Evolutionary conservation across 352 stramenopile species (phyloP).

Genomic region (Phytopythium oedochilum): DNA sequence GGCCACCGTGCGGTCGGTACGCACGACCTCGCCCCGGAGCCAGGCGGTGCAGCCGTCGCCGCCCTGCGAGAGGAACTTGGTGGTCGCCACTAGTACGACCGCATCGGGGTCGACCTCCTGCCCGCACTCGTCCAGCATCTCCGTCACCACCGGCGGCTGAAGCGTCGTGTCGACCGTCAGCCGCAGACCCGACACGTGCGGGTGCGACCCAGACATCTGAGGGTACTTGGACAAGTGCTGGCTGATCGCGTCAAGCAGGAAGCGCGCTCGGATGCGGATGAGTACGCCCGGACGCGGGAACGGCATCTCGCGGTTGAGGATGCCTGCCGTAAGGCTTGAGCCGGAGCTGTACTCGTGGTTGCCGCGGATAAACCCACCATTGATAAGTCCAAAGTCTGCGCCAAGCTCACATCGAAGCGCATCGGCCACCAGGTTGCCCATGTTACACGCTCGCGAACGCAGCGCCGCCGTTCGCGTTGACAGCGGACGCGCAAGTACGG

Average conservation of each 20-base stretch:
- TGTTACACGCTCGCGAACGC: slow-evolving; percentile 42
- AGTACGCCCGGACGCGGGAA: slow-evolving; percentile 50
- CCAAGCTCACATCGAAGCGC: slow-evolving; percentile 45
- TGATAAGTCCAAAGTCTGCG: slow-evolving; percentile 59
- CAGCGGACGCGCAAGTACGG: slow-evolving; percentile 29
- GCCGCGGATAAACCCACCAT: slow-evolving; percentile 75
- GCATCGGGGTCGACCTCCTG: slow-evolving; percentile 29
- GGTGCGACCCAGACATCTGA: slow-evolving; percentile 51
- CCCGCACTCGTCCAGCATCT: slow-evolving; percentile 28
- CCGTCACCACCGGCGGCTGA: slow-evolving; percentile 13
- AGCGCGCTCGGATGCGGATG: slow-evolving; percentile 35
- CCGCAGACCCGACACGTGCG: slow-evolving; percentile 54
- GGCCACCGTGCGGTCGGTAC: slow-evolving; percentile 24
- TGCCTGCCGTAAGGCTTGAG: slow-evolving; percentile 45
- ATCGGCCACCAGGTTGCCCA: slow-evolving; percentile 62
- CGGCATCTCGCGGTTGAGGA: slow-evolving; percentile 65
- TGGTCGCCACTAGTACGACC: slow-evolving; percentile 46
- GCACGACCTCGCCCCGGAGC: slow-evolving; percentile 30
- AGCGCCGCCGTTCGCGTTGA: slow-evolving; percentile 58
- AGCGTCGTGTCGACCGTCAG: slow-evolving; percentile 10
- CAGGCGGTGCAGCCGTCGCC: slow-evolving; percentile 58
- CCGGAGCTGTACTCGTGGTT: slow-evolving; percentile 55
- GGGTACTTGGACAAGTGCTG: slow-evolving; percentile 59
- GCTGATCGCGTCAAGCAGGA: slow-evolving; percentile 49
- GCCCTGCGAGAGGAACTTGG: slow-evolving; percentile 55